phyloP scores from a whole-genome alignment of 257 asterid species.

The Ilex asprella region DNA sequence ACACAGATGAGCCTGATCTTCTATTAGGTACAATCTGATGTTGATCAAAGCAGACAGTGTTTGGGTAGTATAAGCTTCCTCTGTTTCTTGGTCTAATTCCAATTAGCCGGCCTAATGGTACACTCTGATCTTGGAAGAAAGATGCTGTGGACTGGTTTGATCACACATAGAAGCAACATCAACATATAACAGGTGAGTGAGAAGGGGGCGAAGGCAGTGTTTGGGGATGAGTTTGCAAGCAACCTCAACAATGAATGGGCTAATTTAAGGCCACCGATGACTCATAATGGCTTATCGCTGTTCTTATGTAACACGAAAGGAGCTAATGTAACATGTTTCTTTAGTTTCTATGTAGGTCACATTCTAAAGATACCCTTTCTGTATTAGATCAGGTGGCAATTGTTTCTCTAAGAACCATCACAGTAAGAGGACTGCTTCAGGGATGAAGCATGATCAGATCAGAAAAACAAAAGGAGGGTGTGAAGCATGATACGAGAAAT shows the following conservation, averaged over 20 bases:
- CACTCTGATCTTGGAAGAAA: conserved; percentile 55
- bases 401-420: too few relatives aligned
- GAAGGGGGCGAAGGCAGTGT: background rate
- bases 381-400: too few relatives aligned
- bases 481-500: too few relatives aligned
- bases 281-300: too few relatives aligned
- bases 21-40: conserved; percentile 7
- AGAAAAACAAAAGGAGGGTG: background rate
- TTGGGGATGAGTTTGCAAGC: background rate
- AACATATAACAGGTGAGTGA: background rate
- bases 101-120: conserved; percentile 55
- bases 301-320: too few relatives aligned
- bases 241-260: too few relatives aligned
- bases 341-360: too few relatives aligned
- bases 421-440: too few relatives aligned
- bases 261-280: too few relatives aligned
- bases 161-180: background rate
- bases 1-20: background rate
- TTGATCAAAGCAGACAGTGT: conserved; percentile 3
- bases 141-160: conserved; percentile 55
- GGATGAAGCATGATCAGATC: background rate
- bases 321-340: too few relatives aligned
- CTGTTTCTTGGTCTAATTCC: conserved; percentile 38
- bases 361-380: too few relatives aligned
- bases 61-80: conserved; percentile 17